Conservation (phyloP, 1,284 basidiomycete genomes). For the Mycena sp. region DNA sequence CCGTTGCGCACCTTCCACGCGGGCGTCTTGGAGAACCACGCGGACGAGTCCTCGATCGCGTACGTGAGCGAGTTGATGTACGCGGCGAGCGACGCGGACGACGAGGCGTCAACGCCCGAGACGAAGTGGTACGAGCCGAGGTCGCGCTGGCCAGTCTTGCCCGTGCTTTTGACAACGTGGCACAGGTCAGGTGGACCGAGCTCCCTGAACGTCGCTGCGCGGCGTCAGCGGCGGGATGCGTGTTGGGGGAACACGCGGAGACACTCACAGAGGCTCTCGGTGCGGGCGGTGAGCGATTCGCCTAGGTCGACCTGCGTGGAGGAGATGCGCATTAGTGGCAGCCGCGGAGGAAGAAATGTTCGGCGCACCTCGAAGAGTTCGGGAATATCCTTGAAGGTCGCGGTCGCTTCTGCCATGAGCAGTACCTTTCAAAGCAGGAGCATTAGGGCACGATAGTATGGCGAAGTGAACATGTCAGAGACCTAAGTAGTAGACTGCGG, state of each 20-base stretch:
- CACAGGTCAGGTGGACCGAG: constrained; percentile 97
- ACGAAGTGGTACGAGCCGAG: constrained; percentile 94
- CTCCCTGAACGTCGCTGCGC: constrained; percentile 90
- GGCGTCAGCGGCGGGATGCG: constrained; percentile 27
- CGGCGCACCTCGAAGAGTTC: constrained; percentile 64
- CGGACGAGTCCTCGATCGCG: constrained; percentile 89
- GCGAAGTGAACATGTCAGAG: background rate
- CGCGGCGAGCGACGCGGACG: constrained; percentile 95
- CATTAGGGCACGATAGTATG: background rate
- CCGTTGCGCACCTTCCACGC: constrained; percentile 96
- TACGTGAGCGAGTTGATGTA: constrained; percentile 99
- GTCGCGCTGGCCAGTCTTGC: constrained; percentile 85
- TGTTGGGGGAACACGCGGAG: background rate
- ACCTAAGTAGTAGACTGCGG: background rate
- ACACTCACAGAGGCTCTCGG: constrained; percentile 88
- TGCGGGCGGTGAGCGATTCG: constrained; percentile 89
- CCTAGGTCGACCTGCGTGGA: constrained; percentile 90
- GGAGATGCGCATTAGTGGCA: constrained; percentile 6
- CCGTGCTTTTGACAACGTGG: constrained; percentile 94
- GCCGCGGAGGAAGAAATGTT: background rate
- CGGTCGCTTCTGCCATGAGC: constrained; percentile 34
- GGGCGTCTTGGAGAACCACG: constrained; percentile 91
- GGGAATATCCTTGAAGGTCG: constrained; percentile 71
- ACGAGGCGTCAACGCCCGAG: constrained; percentile 97
- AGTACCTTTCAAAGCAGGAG: background rate